Evolutionary conservation across 345 rosid species (phyloP).

Genomic region (Nephelium lappaceum): DNA sequence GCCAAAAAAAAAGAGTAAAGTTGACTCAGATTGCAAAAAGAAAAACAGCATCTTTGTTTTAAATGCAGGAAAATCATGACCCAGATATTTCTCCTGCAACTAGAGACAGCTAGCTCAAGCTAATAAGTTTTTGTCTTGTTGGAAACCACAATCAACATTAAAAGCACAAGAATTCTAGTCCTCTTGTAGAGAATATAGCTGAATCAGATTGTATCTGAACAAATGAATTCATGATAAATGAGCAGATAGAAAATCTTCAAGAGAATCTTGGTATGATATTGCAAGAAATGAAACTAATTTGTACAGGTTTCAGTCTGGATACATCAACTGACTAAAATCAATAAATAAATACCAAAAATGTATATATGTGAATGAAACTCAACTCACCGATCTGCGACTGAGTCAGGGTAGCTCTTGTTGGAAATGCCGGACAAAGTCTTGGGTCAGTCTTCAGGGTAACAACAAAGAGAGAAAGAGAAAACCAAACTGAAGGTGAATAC

Average conservation of each 20-base stretch:
- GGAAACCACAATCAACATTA: conserved; percentile 23
- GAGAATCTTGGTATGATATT: conserved; percentile 32
- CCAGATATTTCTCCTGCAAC: conserved; percentile 34
- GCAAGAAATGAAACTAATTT: conserved; percentile 26
- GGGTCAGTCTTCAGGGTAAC: conserved; percentile 34
- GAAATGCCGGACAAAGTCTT: conserved; percentile 45
- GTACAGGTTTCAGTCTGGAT: conserved; percentile 14
- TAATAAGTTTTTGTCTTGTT: conserved; percentile 8
- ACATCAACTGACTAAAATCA: conserved; percentile 15
- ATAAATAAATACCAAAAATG: conserved; percentile 8
- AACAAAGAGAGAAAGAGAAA: not conserved
- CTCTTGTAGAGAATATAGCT: conserved; percentile 17
- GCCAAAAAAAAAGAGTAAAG: not conserved
- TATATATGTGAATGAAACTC: not conserved
- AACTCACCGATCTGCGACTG: conserved; percentile 46
- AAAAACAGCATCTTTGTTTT: conserved; percentile 30
- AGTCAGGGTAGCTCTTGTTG: conserved; percentile 21
- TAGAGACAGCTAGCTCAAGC: conserved; percentile 25
- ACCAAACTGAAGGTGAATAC: conserved; percentile 6
- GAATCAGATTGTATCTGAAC: conserved; percentile 16
- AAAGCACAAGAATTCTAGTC: conserved; percentile 8
- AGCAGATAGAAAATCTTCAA: no score
- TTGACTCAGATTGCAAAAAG: conserved; percentile 13
- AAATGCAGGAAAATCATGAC: conserved; percentile 33
- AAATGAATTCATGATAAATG: conserved; percentile 12